Evolutionary conservation across 139 green algal species (phyloP).

Genomic region (Chlamydomonas incerta): DNA sequence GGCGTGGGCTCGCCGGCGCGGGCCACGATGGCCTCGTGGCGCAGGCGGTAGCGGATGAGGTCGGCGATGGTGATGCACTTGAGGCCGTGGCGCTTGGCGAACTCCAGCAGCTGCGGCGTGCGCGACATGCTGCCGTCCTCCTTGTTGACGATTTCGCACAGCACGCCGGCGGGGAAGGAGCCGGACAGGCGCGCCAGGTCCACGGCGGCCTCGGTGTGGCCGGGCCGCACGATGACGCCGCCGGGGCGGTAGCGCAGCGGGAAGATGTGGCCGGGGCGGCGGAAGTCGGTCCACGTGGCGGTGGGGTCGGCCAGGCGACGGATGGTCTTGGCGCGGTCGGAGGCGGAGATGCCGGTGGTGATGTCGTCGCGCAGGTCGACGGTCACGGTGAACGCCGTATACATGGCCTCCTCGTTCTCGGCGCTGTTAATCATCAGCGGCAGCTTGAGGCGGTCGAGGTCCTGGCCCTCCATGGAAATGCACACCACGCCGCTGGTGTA

Average conservation of each 20-base stretch:
- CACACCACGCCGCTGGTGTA: conserved; percentile 93
- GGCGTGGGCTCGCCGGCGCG: conserved; percentile 16
- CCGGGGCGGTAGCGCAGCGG: conserved; percentile 84
- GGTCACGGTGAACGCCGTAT: conserved; percentile 96
- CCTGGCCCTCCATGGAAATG: conserved; percentile 70
- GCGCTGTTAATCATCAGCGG: conserved; percentile 92
- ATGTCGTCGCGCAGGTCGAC: conserved; percentile 86
- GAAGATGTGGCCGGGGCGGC: conserved; percentile 97
- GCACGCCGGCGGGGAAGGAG: conserved; percentile 88
- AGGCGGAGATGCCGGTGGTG: conserved; percentile 95
- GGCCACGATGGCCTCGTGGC: conserved; percentile 46
- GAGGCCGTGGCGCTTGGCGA: conserved; percentile 86
- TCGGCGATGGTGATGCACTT: conserved; percentile 94
- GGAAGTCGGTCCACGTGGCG: conserved; percentile 77
- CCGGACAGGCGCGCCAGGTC: conserved; percentile 93
- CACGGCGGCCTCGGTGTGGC: conserved; percentile 95
- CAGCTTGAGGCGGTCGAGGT: conserved; percentile 91
- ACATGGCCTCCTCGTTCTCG: conserved; percentile 88
- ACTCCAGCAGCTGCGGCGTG: conserved; percentile 83
- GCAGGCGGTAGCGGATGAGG: conserved; percentile 82
- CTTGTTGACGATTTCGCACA: conserved; percentile 96
- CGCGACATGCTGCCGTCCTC: conserved; percentile 89
- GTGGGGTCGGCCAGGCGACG: conserved; percentile 77
- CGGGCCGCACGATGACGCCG: conserved; percentile 87
- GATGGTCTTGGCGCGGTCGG: conserved; percentile 92